These are phyloP conservation scores for Aspergillus flavus DNA, from an alignment of 2,329 filamentous ascomycete species.

Conservation along the genomic window DNA sequence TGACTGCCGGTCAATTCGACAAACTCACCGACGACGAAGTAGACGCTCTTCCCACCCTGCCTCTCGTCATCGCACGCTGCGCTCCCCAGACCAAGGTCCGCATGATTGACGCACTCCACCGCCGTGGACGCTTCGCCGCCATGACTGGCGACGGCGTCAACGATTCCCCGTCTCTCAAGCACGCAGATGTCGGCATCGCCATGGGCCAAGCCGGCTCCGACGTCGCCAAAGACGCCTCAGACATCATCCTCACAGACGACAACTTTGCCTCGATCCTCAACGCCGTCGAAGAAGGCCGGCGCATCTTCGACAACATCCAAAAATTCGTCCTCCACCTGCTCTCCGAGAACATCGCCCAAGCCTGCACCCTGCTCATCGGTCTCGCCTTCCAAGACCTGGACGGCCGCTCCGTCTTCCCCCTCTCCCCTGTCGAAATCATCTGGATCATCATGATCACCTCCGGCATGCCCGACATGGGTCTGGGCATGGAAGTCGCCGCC, in stretches of 20 bases:
- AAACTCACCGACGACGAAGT: slow-evolving; percentile 71
- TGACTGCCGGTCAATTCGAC: slow-evolving; percentile 76
- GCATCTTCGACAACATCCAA: slow-evolving; percentile 85
- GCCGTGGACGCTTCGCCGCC: slow-evolving; percentile 69
- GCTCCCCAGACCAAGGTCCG: slow-evolving; percentile 69
- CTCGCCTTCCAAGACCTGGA: slow-evolving; percentile 73
- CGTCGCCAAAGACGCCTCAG: slow-evolving; percentile 68
- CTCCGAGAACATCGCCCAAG: slow-evolving; percentile 78
- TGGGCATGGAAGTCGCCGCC: slow-evolving; percentile 74
- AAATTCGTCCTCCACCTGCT: slow-evolving; percentile 80
- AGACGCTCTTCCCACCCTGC: slow-evolving; percentile 56
- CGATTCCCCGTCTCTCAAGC: slow-evolving; percentile 76
- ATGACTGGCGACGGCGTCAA: slow-evolving; percentile 90
- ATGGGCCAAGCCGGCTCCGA: slow-evolving; percentile 79
- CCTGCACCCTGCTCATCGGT: slow-evolving; percentile 75
- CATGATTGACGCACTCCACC: slow-evolving; percentile 67
- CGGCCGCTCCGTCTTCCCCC: slow-evolving; percentile 75
- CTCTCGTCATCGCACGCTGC: slow-evolving; percentile 59
- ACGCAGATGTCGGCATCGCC: slow-evolving; percentile 80
- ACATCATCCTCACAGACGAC: slow-evolving; percentile 72
- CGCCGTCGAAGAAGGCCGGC: slow-evolving; percentile 76
- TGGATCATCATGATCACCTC: slow-evolving; percentile 93
- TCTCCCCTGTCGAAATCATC: slow-evolving; percentile 79
- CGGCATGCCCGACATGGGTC: slow-evolving; percentile 80
- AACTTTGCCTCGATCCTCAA: slow-evolving; percentile 83